Percentiles rank a stretch among this genome's conserved stretches.
phyloP scores from a whole-genome alignment of 2,329 filamentous ascomycete genomes.

The Neofusicoccum umdonicola region DNA sequence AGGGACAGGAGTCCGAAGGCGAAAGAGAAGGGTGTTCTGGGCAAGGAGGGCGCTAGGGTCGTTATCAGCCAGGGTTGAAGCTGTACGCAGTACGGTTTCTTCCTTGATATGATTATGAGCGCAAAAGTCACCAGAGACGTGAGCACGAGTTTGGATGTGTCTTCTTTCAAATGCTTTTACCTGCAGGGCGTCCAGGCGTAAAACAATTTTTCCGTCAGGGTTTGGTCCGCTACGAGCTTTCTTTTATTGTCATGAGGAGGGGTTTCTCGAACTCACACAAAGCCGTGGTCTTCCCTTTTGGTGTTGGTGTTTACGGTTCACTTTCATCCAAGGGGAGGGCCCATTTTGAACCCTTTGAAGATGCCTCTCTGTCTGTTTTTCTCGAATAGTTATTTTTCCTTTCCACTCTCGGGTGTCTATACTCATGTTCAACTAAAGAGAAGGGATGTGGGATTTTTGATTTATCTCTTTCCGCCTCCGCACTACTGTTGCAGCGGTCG shows the following conservation, averaged over 20 bases:
- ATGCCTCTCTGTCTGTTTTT: background rate
- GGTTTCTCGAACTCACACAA: background rate
- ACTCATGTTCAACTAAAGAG: conserved; percentile 16
- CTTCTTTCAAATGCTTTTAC: conserved; percentile 10
- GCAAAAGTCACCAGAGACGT: conserved; percentile 6
- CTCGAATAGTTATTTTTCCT: background rate
- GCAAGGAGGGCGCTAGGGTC: conserved; percentile 84
- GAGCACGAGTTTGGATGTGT: conserved; percentile 15
- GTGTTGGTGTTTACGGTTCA: background rate
- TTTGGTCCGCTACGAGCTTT: conserved; percentile 11
- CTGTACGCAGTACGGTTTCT: background rate
- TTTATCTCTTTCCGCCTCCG: background rate
- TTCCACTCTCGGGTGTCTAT: conserved; percentile 3
- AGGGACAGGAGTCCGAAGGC: conserved; percentile 90
- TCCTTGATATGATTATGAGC: conserved; percentile 2
- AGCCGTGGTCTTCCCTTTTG: background rate
- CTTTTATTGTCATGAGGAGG: background rate
- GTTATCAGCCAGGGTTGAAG: conserved; percentile 45
- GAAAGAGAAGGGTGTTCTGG: conserved; percentile 86
- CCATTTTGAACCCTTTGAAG: background rate
- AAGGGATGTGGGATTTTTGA: background rate
- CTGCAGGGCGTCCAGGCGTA: conserved; percentile 16
- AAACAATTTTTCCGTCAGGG: conserved; percentile 9
- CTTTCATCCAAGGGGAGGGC: background rate
- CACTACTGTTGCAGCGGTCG: background rate